Conservation (phyloP, 441 rosid genomes). For the Francoa sonchifolia region DNA sequence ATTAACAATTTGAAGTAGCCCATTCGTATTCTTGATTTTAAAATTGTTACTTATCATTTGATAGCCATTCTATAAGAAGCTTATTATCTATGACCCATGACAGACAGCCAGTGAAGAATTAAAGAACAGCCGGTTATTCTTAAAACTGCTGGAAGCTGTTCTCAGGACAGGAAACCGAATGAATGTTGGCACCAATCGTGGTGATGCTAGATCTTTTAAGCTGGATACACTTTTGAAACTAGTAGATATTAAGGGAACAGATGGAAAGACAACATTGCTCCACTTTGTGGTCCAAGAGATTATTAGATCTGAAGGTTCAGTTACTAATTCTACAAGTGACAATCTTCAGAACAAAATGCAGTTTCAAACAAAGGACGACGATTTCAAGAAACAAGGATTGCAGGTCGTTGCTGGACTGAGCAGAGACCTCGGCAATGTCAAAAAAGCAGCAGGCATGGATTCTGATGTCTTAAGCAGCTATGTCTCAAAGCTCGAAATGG, state of each 20-base stretch:
- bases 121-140: slow-evolving; percentile 75
- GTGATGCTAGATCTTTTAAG: slow-evolving; percentile 89
- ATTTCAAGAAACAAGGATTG: slow-evolving; percentile 76
- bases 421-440: slow-evolving; percentile 70
- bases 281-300: slow-evolving; percentile 99
- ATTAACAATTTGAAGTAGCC: too few species aligned
- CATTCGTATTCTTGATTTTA: too few species aligned
- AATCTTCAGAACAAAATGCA: slow-evolving; percentile 21
- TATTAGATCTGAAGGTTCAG: slow-evolving; percentile 61
- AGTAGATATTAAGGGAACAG: slow-evolving; percentile 91
- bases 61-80: too few species aligned
- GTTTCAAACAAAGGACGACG: slow-evolving; percentile 34
- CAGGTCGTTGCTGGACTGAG: slow-evolving; percentile 81
- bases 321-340: slow-evolving; percentile 26
- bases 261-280: slow-evolving; percentile 90
- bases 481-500: slow-evolving; percentile 66
- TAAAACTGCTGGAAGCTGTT: slow-evolving; percentile 93
- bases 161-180: slow-evolving; percentile 84
- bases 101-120: slow-evolving; percentile 84
- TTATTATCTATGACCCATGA: slow-evolving; percentile 10
- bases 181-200: slow-evolving; percentile 96
- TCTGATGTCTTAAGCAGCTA: slow-evolving; percentile 83
- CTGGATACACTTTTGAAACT: slow-evolving; percentile 90
- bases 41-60: too few species aligned
- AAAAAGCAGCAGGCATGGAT: slow-evolving; percentile 96